These are phyloP conservation scores for Thielaviopsis punctulata DNA, from an alignment of 2,329 filamentous ascomycete genomes.

Conservation along the genomic window DNA sequence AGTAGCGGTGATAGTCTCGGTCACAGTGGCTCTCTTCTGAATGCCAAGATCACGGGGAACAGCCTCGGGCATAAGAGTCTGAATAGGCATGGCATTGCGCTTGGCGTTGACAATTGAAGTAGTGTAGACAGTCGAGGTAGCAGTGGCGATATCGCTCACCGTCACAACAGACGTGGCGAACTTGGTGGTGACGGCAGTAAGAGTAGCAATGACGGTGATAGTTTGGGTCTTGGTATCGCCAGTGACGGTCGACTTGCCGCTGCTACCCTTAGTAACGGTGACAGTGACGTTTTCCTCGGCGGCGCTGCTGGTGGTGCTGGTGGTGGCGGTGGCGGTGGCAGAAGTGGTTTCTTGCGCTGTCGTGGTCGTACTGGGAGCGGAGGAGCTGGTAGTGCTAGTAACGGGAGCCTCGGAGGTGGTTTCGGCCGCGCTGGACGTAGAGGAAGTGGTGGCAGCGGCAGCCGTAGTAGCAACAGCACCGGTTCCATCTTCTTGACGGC, in stretches of 20 bases:
- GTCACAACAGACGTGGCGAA: constrained; percentile 23
- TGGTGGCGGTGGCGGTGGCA: too few species aligned
- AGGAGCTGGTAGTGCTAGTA: too few species aligned
- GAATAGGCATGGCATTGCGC: constrained; percentile 18
- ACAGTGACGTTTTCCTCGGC: constrained; percentile 12
- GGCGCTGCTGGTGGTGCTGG: neutral
- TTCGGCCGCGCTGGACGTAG: neutral
- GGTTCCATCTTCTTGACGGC: constrained; percentile 1
- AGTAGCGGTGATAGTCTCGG: constrained; percentile 19
- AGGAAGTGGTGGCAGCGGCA: neutral
- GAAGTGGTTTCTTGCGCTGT: too few species aligned
- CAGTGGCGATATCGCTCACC: constrained; percentile 19
- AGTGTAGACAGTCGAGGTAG: constrained; percentile 21
- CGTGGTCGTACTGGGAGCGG: too few species aligned
- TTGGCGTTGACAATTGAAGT: constrained; percentile 22
- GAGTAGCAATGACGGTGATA: constrained; percentile 18
- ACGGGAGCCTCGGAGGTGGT: neutral
- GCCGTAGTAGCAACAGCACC: neutral
- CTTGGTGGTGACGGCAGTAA: constrained; percentile 21
- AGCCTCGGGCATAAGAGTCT: constrained; percentile 14
- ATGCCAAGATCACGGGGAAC: constrained; percentile 1
- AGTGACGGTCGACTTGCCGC: constrained; percentile 10
- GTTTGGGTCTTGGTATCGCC: constrained; percentile 16
- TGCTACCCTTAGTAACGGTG: constrained; percentile 8
- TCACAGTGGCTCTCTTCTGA: constrained; percentile 14